Conservation (phyloP, 2,329 filamentous ascomycete species). For the Clathrospora elynae region DNA sequence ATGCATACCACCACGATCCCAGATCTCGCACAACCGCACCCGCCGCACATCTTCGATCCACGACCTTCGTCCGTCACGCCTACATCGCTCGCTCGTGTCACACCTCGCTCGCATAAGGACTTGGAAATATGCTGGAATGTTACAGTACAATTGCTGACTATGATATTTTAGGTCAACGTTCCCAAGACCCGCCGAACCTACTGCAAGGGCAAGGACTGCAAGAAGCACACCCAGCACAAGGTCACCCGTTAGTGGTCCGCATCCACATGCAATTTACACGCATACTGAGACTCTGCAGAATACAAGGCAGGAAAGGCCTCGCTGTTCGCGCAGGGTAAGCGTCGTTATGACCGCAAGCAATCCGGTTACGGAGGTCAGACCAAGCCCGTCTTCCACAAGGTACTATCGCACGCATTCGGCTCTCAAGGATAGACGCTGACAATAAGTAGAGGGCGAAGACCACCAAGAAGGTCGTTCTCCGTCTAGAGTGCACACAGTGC, state of each 20-base stretch:
- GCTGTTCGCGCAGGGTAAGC: conserved; percentile 97
- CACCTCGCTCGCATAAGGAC: conserved; percentile 1
- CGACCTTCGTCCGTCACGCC: conserved; percentile 1
- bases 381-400: conserved; percentile 98
- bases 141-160: conserved; percentile 23
- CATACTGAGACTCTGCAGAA: conserved; percentile 54
- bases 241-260: conserved; percentile 43
- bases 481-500: conserved; percentile 96
- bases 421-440: conserved; percentile 17
- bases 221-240: conserved; percentile 53
- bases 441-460: conserved; percentile 90
- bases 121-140: neutral
- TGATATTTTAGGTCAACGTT: conserved; percentile 79
- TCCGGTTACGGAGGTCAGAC: conserved; percentile 99
- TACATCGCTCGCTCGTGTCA: conserved; percentile 12
- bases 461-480: conserved; percentile 99
- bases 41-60: neutral
- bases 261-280: conserved; percentile 3
- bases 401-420: conserved; percentile 14
- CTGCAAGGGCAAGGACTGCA: conserved; percentile 96
- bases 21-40: neutral
- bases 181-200: conserved; percentile 97
- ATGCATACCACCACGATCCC: no score
- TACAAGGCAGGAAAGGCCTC: conserved; percentile 98
- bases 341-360: conserved; percentile 90